Evolutionary conservation across 257 asterid genomes (phyloP).

Genomic region (Nicotiana attenuata): DNA sequence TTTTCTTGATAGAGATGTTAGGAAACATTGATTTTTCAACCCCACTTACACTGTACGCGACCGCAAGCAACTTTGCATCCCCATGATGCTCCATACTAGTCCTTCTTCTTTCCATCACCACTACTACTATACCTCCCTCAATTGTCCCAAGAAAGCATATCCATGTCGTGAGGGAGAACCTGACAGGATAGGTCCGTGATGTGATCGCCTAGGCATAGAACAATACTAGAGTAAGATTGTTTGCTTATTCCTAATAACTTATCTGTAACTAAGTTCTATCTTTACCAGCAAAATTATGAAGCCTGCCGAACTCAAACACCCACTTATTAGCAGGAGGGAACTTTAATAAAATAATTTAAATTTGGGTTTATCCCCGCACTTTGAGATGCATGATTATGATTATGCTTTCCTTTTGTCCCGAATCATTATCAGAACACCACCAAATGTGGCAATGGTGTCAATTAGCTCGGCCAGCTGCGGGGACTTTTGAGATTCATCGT

Average conservation of each 20-base stretch:
- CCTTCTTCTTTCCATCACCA: constrained; percentile 58
- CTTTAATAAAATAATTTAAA: constrained; percentile 55
- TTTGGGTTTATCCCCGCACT: constrained; percentile 23
- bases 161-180: constrained; percentile 79
- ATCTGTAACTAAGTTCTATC: background rate
- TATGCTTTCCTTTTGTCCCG: constrained; percentile 42
- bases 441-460: constrained; percentile 56
- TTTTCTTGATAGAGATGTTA: too few relatives aligned
- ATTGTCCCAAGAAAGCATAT: constrained; percentile 69
- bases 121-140: constrained; percentile 53
- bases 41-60: constrained; percentile 65
- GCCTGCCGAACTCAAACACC: constrained; percentile 73
- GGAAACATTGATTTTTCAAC: too few relatives aligned
- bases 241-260: background rate
- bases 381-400: constrained; percentile 16
- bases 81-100: constrained; percentile 65
- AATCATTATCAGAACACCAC: constrained; percentile 93
- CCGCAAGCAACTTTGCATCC: constrained; percentile 66
- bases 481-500: constrained; percentile 55
- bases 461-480: constrained; percentile 75
- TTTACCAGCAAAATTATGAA: constrained; percentile 80
- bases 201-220: constrained; percentile 49
- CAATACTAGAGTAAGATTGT: background rate
- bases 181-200: background rate
- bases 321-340: constrained; percentile 55